Conservation (phyloP, 2,329 filamentous ascomycete genomes). For the Pyrenophora tritici-repentis region DNA sequence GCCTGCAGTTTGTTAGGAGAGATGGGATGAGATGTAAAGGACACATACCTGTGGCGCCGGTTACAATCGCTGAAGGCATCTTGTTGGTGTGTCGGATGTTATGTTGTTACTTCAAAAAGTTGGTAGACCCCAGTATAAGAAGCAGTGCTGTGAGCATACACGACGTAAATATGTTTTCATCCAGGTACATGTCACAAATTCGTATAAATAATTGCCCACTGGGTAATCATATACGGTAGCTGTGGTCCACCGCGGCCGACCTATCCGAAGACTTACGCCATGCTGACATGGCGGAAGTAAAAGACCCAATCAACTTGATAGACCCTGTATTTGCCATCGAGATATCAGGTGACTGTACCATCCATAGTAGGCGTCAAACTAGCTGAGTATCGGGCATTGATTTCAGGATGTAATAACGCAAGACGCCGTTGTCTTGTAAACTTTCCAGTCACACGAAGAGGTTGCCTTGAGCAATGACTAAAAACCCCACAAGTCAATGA, state of each 20-base stretch:
- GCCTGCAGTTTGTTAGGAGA: conserved; percentile 28
- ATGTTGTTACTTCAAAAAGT: neutral
- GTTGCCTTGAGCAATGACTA: no score
- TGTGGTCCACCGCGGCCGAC: neutral
- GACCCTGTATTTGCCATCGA: no score
- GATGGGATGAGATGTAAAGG: neutral
- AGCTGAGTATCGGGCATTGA: no score
- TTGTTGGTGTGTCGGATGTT: neutral
- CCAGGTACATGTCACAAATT: conserved; percentile 4
- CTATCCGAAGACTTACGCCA: neutral
- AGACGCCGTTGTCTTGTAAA: no score
- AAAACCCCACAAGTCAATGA: no score
- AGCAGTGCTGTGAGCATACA: neutral
- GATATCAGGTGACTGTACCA: no score
- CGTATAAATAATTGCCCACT: neutral
- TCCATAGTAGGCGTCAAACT: no score
- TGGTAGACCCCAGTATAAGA: neutral
- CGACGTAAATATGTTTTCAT: conserved; percentile 16
- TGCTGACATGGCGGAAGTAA: neutral
- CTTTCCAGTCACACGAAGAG: no score
- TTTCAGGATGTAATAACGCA: no score
- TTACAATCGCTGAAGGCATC: conserved; percentile 42
- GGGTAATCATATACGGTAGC: neutral
- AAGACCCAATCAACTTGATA: no score
- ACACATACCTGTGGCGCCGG: conserved; percentile 35